Conservation (phyloP, 1,284 basidiomycete species). For the Trametes hirsuta region DNA sequence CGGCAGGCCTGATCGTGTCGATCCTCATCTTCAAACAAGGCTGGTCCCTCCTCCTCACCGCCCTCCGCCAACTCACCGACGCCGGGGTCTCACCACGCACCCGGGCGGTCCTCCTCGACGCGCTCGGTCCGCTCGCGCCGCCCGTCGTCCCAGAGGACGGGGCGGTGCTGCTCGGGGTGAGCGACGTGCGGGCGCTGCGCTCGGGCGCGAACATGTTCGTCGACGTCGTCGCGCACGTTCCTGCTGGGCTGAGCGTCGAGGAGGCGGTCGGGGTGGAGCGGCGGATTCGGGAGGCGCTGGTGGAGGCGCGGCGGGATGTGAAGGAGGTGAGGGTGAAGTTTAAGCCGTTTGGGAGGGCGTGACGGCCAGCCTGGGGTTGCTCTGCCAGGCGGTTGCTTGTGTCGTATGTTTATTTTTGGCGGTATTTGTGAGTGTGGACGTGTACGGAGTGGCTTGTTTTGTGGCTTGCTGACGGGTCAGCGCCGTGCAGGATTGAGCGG, state of each 20-base stretch:
- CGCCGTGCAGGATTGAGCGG: too few relatives aligned
- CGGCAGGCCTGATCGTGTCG: constrained; percentile 80
- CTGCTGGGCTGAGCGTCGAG: constrained; percentile 58
- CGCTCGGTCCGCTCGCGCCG: constrained; percentile 54
- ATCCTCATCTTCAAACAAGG: constrained; percentile 90
- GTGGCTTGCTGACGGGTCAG: too few relatives aligned
- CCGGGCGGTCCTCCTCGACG: constrained; percentile 51
- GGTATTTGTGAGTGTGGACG: too few relatives aligned
- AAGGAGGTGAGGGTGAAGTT: constrained; percentile 81
- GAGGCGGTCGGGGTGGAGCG: constrained; percentile 65
- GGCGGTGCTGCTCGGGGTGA: constrained; percentile 49
- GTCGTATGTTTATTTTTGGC: neutral
- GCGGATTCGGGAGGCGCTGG: constrained; percentile 63
- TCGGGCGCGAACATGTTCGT: constrained; percentile 78
- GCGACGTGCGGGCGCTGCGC: constrained; percentile 74
- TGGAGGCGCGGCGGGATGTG: constrained; percentile 69
- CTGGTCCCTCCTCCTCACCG: constrained; percentile 68
- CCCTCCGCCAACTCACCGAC: constrained; percentile 86
- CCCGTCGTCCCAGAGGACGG: constrained; percentile 5
- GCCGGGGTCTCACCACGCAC: constrained; percentile 73
- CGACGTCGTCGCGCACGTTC: constrained; percentile 74
- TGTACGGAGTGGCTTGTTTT: too few relatives aligned
- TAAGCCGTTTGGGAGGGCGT: constrained; percentile 39
- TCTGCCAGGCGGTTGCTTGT: neutral
- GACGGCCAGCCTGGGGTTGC: neutral